A percentile compares a stretch with the other conserved stretches of the same genome.
These are phyloP conservation scores for Rhynchospora tenuis DNA, from an alignment of 176 grass and related monocot genomes.

Conservation along the genomic window DNA sequence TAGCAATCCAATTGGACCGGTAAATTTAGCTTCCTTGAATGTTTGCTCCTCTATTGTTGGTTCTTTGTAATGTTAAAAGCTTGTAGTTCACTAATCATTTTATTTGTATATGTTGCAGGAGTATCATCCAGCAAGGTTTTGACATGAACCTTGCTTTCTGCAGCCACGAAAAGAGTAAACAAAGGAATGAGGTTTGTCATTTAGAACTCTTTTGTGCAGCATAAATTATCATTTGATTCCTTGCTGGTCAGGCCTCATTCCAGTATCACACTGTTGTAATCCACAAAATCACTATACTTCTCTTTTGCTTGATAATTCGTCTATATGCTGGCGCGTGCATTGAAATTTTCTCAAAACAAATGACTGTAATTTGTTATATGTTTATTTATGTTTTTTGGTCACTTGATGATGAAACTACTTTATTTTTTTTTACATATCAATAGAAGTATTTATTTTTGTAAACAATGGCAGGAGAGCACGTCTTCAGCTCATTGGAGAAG, in stretches of 20 bases:
- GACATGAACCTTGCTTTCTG: conserved; percentile 84
- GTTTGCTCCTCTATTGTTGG: background rate
- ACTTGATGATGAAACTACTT: no score
- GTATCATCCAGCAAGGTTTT: conserved; percentile 77
- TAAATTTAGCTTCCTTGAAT: background rate
- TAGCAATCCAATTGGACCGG: background rate
- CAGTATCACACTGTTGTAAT: background rate
- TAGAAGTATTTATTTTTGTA: background rate
- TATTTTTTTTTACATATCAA: background rate
- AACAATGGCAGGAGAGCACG: conserved; percentile 45
- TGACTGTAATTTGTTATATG: background rate
- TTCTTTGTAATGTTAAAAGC: background rate
- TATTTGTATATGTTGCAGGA: conserved; percentile 55
- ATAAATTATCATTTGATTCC: background rate
- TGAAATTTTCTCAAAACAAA: background rate
- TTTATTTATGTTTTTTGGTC: background rate
- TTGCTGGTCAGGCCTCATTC: background rate
- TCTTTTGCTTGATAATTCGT: background rate
- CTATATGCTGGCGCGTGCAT: background rate
- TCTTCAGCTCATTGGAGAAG: conserved; percentile 68
- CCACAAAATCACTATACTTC: background rate
- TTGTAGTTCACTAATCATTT: background rate
- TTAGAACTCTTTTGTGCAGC: background rate
- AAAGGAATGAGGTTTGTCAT: conserved; percentile 68
- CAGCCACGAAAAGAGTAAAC: conserved; percentile 87